Evolutionary conservation across 192 early-diverging fungal species (phyloP), one percentile per base, ranked within the genome.

Genomic region (Obelidium mucronatum): DNA sequence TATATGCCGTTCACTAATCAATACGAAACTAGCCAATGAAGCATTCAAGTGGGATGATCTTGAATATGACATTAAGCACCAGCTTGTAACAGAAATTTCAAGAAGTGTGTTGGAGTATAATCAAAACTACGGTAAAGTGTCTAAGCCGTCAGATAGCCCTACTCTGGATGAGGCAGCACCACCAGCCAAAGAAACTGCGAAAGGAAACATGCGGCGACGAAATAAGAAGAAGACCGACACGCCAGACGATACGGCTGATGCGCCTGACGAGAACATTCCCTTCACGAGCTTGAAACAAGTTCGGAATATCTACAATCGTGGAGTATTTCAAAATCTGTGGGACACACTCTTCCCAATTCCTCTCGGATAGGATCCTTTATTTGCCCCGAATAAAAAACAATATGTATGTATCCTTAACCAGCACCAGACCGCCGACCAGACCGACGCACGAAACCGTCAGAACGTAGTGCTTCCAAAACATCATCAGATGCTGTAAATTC

Each of bases 1-100:
- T 11, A 5, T 17, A 11, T 44, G 5, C 42, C 42, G 17, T n/a
- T n/a, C 42, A 44, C 17, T 44, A 5, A 44, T 17, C 17, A 44
- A 44, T 44, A 11, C 17, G n/a, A 31, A 19, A 35, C 19, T 54
- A 86, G 84, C 85, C 28, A 87, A 87, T 54, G 85, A 87, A 61
- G 26, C 72, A 6, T 83, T 85, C 71, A 87, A 87, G 61, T 87
- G 85, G 85, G 84, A 83, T 22, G 85, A 87, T 62, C 22, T 87
- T 26, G 68, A 51, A 8, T 75, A 78, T 61, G 80, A 78, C 35
- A 77, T 86, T 17, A 40, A 75, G 51, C 44, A 75, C 35, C 74
- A 75, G 4, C 44, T 64, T 24, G 48, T 86, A 44, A 74, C 66
- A 15, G 48, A 79, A 3, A 78, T 80, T 17, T 55, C 53, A 26